A percentile compares a stretch with the other conserved stretches of the same genome.
Conservation (phyloP, 352 stramenopile species). For the Globisporangium uncinulatum region DNA sequence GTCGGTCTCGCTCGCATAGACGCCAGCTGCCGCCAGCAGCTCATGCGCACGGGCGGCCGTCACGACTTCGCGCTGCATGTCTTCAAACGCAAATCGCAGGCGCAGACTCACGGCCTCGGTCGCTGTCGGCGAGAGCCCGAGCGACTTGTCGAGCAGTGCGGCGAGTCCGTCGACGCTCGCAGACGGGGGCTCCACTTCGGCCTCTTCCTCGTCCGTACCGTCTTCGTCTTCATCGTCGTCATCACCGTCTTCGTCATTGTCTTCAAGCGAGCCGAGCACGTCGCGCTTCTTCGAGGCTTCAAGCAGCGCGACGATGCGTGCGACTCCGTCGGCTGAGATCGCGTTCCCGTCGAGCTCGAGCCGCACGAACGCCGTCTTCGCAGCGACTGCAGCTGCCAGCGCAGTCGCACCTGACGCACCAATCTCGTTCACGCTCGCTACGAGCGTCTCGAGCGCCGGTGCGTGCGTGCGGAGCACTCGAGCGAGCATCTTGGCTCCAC, state of each 20-base stretch:
- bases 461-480: constrained; percentile 50
- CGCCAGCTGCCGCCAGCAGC: constrained; percentile 35
- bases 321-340: constrained; percentile 63
- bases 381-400: constrained; percentile 53
- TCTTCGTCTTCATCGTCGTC: constrained; percentile 53
- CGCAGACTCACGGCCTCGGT: constrained; percentile 11
- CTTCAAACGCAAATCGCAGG: constrained; percentile 47
- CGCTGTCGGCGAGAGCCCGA: constrained; percentile 22
- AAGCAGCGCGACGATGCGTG: constrained; percentile 43
- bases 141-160: constrained; percentile 35
- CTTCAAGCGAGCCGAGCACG: constrained; percentile 66
- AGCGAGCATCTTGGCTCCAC: constrained; percentile 72
- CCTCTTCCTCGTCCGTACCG: constrained; percentile 25
- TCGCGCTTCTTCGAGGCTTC: constrained; percentile 43
- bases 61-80: constrained; percentile 64
- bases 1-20: constrained; percentile 22
- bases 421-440: constrained; percentile 88
- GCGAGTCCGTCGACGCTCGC: constrained; percentile 40
- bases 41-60: constrained; percentile 44
- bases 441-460: constrained; percentile 66
- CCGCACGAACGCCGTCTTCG: constrained; percentile 46
- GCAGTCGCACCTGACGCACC: constrained; percentile 81
- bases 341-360: constrained; percentile 81
- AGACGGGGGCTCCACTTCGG: constrained; percentile 25
- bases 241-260: constrained; percentile 82